These are phyloP conservation scores for Omphalotus olearius DNA, from an alignment of 1,284 basidiomycete species.

Conservation along the genomic window DNA sequence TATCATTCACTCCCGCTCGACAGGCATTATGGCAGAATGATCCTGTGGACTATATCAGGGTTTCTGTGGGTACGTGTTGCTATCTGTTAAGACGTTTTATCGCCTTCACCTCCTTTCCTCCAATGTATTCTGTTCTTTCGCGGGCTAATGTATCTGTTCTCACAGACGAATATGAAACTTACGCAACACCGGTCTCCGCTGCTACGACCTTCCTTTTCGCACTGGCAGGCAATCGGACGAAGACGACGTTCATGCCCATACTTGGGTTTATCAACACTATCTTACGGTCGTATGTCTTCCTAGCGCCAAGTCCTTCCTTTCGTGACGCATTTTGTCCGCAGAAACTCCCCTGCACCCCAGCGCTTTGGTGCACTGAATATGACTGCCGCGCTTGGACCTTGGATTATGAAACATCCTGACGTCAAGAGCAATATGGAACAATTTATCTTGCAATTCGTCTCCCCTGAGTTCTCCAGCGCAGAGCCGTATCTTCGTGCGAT, in stretches of 20 bases:
- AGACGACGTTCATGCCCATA: slow-evolving; percentile 73
- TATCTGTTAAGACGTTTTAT: neutral
- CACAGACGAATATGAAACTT: slow-evolving; percentile 76
- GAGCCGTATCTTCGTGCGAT: slow-evolving; percentile 75
- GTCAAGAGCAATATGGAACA: slow-evolving; percentile 74
- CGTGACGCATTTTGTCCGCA: slow-evolving; percentile 19
- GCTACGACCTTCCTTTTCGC: slow-evolving; percentile 77
- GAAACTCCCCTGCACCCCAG: slow-evolving; percentile 55
- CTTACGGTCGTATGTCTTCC: slow-evolving; percentile 52
- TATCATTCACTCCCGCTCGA: slow-evolving; percentile 69
- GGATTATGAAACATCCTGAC: slow-evolving; percentile 78
- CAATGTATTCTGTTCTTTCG: neutral
- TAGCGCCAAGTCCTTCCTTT: neutral
- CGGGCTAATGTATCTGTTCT: neutral
- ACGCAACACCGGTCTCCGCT: slow-evolving; percentile 69
- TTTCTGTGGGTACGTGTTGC: slow-evolving; percentile 55
- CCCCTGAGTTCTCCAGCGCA: slow-evolving; percentile 60
- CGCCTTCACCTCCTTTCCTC: neutral
- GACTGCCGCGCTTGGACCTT: slow-evolving; percentile 67
- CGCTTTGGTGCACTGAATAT: slow-evolving; percentile 83
- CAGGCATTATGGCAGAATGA: slow-evolving; percentile 73
- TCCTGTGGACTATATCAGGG: slow-evolving; percentile 75
- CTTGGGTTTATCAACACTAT: slow-evolving; percentile 73
- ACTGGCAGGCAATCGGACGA: slow-evolving; percentile 73
- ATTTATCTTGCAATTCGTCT: slow-evolving; percentile 69